Evolutionary conservation across 73 alveolate species (phyloP).

Genomic region (Breviolum minutum): DNA sequence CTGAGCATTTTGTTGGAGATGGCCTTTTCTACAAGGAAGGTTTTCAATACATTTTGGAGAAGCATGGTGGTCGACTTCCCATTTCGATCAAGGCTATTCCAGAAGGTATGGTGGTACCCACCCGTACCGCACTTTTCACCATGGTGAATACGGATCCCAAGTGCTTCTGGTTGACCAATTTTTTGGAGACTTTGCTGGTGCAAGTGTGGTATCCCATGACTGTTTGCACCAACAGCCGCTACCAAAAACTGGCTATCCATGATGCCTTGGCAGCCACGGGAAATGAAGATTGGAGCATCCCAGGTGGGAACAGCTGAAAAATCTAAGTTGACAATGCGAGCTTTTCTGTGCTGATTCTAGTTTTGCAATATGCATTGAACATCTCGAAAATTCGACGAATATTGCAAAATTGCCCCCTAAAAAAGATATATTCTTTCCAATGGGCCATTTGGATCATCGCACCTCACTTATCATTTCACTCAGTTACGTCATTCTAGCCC

Average conservation of each 20-base stretch:
- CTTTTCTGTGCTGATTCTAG: too few species aligned
- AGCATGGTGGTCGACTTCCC: slow-evolving; percentile 64
- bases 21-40: slow-evolving; percentile 67
- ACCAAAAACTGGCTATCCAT: slow-evolving; percentile 56
- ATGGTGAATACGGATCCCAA: slow-evolving; percentile 80
- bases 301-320: background rate
- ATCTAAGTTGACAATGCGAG: too few species aligned
- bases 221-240: slow-evolving; percentile 45
- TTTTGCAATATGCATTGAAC: background rate
- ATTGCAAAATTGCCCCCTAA: too few species aligned
- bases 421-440: too few species aligned
- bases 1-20: slow-evolving; percentile 53
- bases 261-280: slow-evolving; percentile 14
- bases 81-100: slow-evolving; percentile 82
- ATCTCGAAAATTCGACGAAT: too few species aligned
- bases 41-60: slow-evolving; percentile 66
- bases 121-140: slow-evolving; percentile 49
- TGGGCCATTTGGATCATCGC: too few species aligned
- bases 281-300: background rate
- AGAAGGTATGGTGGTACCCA: slow-evolving; percentile 70
- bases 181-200: slow-evolving; percentile 64
- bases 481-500: too few species aligned
- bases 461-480: too few species aligned
- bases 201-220: slow-evolving; percentile 93
- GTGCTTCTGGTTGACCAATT: slow-evolving; percentile 91